Percentiles rank a stretch among this genome's conserved stretches.
Conservation (phyloP, 176 grass and related monocot genomes). For the Elymus sibiricus region DNA sequence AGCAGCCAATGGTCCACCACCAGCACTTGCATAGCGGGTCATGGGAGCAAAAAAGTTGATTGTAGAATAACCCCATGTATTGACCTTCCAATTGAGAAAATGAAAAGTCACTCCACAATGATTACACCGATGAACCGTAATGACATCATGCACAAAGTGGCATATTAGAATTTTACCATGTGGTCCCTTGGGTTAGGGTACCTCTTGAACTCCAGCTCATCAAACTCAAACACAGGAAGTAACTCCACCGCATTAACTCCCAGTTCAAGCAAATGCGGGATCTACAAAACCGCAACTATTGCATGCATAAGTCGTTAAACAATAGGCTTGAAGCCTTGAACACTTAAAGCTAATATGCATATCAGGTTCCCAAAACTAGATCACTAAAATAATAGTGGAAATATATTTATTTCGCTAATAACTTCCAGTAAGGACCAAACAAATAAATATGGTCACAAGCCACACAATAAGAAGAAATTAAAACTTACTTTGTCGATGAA, state of each 20-base stretch:
- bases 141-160: neutral
- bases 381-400: neutral
- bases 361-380: slow-evolving; percentile 19
- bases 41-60: slow-evolving; percentile 99
- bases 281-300: slow-evolving; percentile 62
- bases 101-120: slow-evolving; percentile 18
- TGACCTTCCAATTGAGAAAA: slow-evolving; percentile 60
- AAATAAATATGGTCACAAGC: neutral
- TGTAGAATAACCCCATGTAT: slow-evolving; percentile 99
- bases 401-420: neutral
- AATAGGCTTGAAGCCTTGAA: neutral
- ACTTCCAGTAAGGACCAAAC: neutral
- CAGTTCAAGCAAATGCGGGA: slow-evolving; percentile 93
- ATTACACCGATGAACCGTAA: neutral
- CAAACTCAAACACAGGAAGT: slow-evolving; percentile 95
- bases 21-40: slow-evolving; percentile 96
- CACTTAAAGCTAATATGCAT: neutral
- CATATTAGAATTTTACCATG: slow-evolving; percentile 54
- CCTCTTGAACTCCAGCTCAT: slow-evolving; percentile 92
- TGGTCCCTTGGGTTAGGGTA: slow-evolving; percentile 88
- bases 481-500: slow-evolving; percentile 84
- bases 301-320: slow-evolving; percentile 22
- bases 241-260: slow-evolving; percentile 96
- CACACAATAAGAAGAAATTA: neutral
- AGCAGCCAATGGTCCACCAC: slow-evolving; percentile 85